These are phyloP conservation scores for Exserohilum rostratum DNA, from an alignment of 2,329 filamentous ascomycete genomes.

Conservation along the genomic window DNA sequence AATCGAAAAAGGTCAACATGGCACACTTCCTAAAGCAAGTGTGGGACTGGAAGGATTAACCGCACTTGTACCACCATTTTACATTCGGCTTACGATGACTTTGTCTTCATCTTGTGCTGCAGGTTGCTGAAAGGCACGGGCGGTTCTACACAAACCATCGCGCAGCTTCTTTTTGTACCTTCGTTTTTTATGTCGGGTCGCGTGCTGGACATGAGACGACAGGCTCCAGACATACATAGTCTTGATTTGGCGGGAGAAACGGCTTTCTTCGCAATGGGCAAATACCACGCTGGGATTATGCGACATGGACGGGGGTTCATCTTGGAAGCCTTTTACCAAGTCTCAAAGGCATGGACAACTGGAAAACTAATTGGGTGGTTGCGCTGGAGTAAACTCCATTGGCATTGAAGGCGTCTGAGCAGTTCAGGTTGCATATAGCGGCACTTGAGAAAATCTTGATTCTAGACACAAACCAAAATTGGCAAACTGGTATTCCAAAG, in stretches of 20 bases:
- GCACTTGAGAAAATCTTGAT: slow-evolving; percentile 18
- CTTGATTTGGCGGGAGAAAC: slow-evolving; percentile 11
- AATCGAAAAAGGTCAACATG: slow-evolving; percentile 96
- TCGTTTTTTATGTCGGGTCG: slow-evolving; percentile 26
- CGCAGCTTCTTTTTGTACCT: slow-evolving; percentile 8
- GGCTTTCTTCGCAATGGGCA: slow-evolving; percentile 5
- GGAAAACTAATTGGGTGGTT: background rate
- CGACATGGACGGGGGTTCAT: background rate
- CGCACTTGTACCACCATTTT: background rate
- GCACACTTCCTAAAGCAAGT: slow-evolving; percentile 89
- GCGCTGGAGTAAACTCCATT: background rate
- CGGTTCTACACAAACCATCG: slow-evolving; percentile 22
- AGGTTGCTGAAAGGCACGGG: slow-evolving; percentile 15
- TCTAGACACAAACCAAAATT: slow-evolving; percentile 13
- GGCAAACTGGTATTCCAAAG: background rate
- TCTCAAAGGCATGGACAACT: background rate
- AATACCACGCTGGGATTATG: background rate
- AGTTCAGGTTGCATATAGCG: slow-evolving; percentile 31
- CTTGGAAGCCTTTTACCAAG: background rate
- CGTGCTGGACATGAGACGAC: slow-evolving; percentile 44
- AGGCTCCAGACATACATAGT: slow-evolving; percentile 5
- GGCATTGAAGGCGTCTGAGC: slow-evolving; percentile 42
- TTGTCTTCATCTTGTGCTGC: background rate
- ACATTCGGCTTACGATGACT: background rate
- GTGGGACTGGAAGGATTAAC: slow-evolving; percentile 88